Percentiles rank a stretch among this genome's conserved stretches.
Conservation (phyloP, 352 stramenopile genomes). For the Pythium aquatile region DNA sequence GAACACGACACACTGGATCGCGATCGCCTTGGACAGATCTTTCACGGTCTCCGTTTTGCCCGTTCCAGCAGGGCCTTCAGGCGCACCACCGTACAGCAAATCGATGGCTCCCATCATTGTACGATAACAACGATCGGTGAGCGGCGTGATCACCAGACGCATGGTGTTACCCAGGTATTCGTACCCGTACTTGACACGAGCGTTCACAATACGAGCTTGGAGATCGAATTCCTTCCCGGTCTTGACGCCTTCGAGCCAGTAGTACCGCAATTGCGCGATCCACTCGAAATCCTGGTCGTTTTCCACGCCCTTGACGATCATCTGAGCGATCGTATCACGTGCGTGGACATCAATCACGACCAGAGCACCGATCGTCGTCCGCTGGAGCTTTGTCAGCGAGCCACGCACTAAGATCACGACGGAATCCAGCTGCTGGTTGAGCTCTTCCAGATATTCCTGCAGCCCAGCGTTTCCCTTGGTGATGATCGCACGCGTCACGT, state of each 20-base stretch:
- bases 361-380: conserved; percentile 91
- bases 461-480: conserved; percentile 67
- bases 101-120: conserved; percentile 90
- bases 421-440: conserved; percentile 88
- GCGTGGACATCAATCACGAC: conserved; percentile 93
- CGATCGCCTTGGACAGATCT: conserved; percentile 83
- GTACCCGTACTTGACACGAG: conserved; percentile 85
- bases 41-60: conserved; percentile 89
- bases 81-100: conserved; percentile 86
- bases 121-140: conserved; percentile 88
- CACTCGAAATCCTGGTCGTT: conserved; percentile 92
- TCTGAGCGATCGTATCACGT: conserved; percentile 90
- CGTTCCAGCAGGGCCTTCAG: conserved; percentile 79
- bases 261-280: conserved; percentile 93
- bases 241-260: conserved; percentile 83
- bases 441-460: conserved; percentile 67
- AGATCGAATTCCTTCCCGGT: conserved; percentile 54
- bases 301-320: conserved; percentile 89
- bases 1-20: conserved; percentile 88
- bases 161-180: conserved; percentile 89
- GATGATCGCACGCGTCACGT: conserved; percentile 88
- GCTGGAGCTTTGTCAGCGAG: conserved; percentile 88
- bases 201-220: conserved; percentile 88
- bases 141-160: conserved; percentile 85
- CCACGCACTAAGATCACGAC: conserved; percentile 92